A percentile compares a stretch with the other conserved stretches of the same genome.
These are phyloP conservation scores for Leucoagaricus sp. DNA, from an alignment of 1,284 basidiomycete species.

Conservation along the genomic window DNA sequence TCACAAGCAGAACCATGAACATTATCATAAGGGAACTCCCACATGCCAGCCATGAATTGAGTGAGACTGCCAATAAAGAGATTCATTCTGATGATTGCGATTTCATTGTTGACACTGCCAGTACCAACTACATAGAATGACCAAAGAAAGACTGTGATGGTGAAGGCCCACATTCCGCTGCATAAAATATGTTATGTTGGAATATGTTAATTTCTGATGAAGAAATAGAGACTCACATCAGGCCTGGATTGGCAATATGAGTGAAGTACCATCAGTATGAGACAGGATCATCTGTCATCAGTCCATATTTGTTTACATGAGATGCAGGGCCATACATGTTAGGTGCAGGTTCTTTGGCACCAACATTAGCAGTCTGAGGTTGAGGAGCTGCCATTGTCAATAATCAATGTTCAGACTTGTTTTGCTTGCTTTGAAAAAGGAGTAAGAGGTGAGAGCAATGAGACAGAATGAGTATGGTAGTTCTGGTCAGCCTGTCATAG, in stretches of 20 bases:
- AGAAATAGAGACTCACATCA: constrained; percentile 7
- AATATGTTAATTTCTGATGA: no score
- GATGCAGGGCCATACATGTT: constrained; percentile 15
- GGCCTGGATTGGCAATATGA: constrained; percentile 14
- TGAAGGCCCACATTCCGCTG: constrained; percentile 69
- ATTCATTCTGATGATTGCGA: constrained; percentile 84
- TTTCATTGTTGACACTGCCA: constrained; percentile 53
- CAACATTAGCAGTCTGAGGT: no score
- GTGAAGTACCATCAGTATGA: constrained; percentile 17
- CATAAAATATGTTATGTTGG: no score
- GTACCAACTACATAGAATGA: constrained; percentile 65
- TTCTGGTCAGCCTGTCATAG: no score
- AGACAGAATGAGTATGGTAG: no score
- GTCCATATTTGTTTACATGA: constrained; percentile 15
- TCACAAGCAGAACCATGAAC: constrained; percentile 68
- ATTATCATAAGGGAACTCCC: constrained; percentile 81
- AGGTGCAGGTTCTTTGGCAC: not conserved
- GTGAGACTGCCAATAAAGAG: constrained; percentile 81
- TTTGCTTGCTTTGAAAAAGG: no score
- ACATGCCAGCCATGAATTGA: constrained; percentile 78
- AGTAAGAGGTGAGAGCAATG: no score
- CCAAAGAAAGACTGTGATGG: constrained; percentile 71
- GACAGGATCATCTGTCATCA: constrained; percentile 14
- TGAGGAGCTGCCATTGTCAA: no score
- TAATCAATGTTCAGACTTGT: no score